Conservation (phyloP, 208 protist genomes). For the Wallacemonas sp. region DNA sequence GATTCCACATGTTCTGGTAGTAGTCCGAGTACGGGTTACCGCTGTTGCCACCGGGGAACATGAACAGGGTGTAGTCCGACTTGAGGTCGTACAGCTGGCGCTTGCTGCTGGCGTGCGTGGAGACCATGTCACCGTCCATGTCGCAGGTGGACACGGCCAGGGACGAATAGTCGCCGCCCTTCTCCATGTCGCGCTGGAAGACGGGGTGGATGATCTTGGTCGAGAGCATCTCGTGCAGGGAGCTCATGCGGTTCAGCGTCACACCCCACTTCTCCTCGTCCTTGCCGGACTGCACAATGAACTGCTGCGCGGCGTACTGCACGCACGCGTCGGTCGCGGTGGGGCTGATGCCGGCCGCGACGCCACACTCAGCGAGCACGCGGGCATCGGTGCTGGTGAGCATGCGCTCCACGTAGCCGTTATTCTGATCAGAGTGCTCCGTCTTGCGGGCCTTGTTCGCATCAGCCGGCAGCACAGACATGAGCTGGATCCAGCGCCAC, state of each 20-base stretch:
- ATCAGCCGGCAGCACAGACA: constrained; percentile 45
- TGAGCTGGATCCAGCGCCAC: constrained; percentile 56
- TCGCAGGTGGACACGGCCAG: constrained; percentile 45
- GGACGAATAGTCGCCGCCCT: constrained; percentile 50
- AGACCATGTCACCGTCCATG: constrained; percentile 32
- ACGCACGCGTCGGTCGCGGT: constrained; percentile 33
- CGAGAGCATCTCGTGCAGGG: constrained; percentile 45
- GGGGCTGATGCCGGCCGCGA: constrained; percentile 16
- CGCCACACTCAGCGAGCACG: constrained; percentile 36
- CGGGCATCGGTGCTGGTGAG: constrained; percentile 19
- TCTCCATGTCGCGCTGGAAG: constrained; percentile 52
- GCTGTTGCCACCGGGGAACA: constrained; percentile 55
- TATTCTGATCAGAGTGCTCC: constrained; percentile 15
- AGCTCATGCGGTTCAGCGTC: constrained; percentile 45
- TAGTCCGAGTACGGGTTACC: constrained; percentile 67
- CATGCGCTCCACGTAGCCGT: constrained; percentile 40
- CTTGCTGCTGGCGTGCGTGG: constrained; percentile 52
- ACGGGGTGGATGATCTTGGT: constrained; percentile 37
- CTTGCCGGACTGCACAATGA: constrained; percentile 28
- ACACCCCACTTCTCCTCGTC: constrained; percentile 44
- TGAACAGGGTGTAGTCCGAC: constrained; percentile 30
- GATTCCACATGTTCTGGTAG: constrained; percentile 54
- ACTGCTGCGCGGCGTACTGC: constrained; percentile 28
- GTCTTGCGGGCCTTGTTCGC: constrained; percentile 16
- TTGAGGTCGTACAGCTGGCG: constrained; percentile 53